phyloP scores from a whole-genome alignment of 2,329 filamentous ascomycete species.

The Fusarium anguioides region DNA sequence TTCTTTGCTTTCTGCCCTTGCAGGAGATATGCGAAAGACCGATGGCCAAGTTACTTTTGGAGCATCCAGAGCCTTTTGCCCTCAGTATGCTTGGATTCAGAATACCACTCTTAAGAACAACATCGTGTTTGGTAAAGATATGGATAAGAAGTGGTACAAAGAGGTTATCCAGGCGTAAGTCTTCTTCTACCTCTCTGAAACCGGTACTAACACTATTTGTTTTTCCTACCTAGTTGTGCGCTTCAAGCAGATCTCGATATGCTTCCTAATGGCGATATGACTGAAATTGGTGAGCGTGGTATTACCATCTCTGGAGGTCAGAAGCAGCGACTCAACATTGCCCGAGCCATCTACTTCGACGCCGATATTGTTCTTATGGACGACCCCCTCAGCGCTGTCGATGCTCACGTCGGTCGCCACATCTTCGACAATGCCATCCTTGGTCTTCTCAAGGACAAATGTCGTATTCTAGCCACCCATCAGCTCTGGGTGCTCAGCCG shows the following conservation, averaged over 20 bases:
- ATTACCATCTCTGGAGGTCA: slow-evolving; percentile 97
- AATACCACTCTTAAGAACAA: slow-evolving; percentile 90
- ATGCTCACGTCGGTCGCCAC: slow-evolving; percentile 76
- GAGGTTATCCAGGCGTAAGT: slow-evolving; percentile 79
- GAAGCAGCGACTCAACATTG: slow-evolving; percentile 95
- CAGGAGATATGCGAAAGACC: slow-evolving; percentile 93
- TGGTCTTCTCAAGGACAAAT: slow-evolving; percentile 88
- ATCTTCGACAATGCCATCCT: slow-evolving; percentile 96
- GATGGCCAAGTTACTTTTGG: slow-evolving; percentile 78
- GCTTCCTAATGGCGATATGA: slow-evolving; percentile 88
- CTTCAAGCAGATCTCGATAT: slow-evolving; percentile 88
- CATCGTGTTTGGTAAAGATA: slow-evolving; percentile 86
- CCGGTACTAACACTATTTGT: background rate
- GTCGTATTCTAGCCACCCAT: slow-evolving; percentile 91
- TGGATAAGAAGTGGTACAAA: slow-evolving; percentile 82
- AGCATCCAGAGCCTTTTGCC: slow-evolving; percentile 87
- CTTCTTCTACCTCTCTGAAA: background rate
- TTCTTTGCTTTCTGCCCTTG: slow-evolving; percentile 86
- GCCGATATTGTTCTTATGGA: slow-evolving; percentile 76
- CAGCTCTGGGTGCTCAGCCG: slow-evolving; percentile 92
- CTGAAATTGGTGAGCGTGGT: slow-evolving; percentile 94
- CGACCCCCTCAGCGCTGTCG: slow-evolving; percentile 75
- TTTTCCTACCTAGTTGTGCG: slow-evolving; percentile 70
- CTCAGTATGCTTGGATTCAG: slow-evolving; percentile 98
- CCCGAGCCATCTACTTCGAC: slow-evolving; percentile 79